Conservation (phyloP, 805 yeast genomes). For the Helenozyma rhizophorensis region DNA sequence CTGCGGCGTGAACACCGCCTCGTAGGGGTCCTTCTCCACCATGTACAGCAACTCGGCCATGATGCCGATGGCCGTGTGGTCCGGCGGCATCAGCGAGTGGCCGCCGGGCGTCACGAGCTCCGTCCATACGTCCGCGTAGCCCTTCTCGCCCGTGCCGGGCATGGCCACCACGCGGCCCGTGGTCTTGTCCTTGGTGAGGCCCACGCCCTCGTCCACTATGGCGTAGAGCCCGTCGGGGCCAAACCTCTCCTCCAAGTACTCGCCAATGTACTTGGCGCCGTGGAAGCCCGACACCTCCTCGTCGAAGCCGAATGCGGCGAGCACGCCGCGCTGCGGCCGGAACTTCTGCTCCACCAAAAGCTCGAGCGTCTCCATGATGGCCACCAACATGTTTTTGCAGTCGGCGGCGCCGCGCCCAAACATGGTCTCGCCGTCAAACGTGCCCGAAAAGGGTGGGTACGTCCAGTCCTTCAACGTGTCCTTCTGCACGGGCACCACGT, state of each 20-base stretch:
- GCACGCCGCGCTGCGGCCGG: conserved; percentile 12
- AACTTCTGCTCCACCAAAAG: conserved; percentile 8
- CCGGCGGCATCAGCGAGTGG: conserved; percentile 27
- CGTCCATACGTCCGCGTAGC: conserved; percentile 44
- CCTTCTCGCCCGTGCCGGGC: conserved; percentile 44
- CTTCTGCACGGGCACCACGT: conserved; percentile 38
- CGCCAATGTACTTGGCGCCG: conserved; percentile 14
- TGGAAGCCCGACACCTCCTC: conserved; percentile 16
- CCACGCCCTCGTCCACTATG: conserved; percentile 20
- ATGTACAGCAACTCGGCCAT: conserved; percentile 18
- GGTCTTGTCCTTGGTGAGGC: conserved; percentile 24
- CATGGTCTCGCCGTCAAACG: conserved; percentile 22
- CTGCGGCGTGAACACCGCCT: conserved; percentile 17
- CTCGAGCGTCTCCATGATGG: conserved; percentile 15
- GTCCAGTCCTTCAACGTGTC: conserved; percentile 37
- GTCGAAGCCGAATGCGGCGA: conserved; percentile 18
- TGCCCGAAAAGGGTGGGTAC: conserved; percentile 35
- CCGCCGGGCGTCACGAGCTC: conserved; percentile 26
- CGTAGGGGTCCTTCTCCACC: conserved; percentile 19
- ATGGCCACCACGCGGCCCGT: conserved; percentile 55
- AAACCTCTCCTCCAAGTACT: conserved; percentile 12
- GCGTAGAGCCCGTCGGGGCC: conserved; percentile 15
- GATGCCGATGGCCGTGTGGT: conserved; percentile 27
- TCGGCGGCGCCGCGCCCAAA: conserved; percentile 19
- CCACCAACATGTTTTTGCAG: conserved; percentile 15